A percentile compares a stretch with the other conserved stretches of the same genome.
These are phyloP conservation scores for Pythium volutum DNA, from an alignment of 352 stramenopile genomes.

Conservation along the genomic window DNA sequence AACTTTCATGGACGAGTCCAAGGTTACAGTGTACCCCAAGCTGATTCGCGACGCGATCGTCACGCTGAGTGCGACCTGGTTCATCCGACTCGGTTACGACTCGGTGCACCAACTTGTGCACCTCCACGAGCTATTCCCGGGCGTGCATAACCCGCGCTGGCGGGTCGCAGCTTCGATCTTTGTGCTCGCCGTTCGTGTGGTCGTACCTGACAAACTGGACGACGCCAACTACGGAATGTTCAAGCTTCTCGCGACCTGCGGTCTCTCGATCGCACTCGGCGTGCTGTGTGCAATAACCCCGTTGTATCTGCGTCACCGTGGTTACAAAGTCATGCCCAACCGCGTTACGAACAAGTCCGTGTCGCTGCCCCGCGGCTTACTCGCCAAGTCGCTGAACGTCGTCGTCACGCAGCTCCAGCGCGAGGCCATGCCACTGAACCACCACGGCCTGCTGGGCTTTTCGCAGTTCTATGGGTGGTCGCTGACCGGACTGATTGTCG, in stretches of 20 bases:
- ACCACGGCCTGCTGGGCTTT: constrained; percentile 28
- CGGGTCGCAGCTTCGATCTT: constrained; percentile 9
- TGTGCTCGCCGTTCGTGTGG: constrained; percentile 21
- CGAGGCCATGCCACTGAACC: constrained; percentile 29
- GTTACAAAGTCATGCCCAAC: neutral
- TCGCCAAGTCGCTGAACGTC: constrained; percentile 21
- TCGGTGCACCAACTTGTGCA: constrained; percentile 25
- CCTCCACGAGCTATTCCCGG: constrained; percentile 20
- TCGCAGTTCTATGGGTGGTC: constrained; percentile 29
- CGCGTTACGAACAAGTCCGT: neutral
- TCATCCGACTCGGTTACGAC: constrained; percentile 32
- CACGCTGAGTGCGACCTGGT: constrained; percentile 29
- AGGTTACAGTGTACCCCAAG: constrained; percentile 20
- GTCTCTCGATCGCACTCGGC: constrained; percentile 10
- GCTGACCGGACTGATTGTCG: constrained; percentile 27
- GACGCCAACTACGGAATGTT: constrained; percentile 27
- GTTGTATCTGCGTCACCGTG: neutral
- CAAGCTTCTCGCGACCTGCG: constrained; percentile 26
- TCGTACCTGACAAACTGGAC: constrained; percentile 20
- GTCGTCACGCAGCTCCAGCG: constrained; percentile 25
- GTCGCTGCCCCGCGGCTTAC: neutral
- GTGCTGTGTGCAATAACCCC: constrained; percentile 10
- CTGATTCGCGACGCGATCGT: constrained; percentile 28
- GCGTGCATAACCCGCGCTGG: constrained; percentile 27
- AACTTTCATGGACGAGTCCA: constrained; percentile 26